phyloP scores from a whole-genome alignment of 345 rosid genomes.

The Populus tremula region DNA sequence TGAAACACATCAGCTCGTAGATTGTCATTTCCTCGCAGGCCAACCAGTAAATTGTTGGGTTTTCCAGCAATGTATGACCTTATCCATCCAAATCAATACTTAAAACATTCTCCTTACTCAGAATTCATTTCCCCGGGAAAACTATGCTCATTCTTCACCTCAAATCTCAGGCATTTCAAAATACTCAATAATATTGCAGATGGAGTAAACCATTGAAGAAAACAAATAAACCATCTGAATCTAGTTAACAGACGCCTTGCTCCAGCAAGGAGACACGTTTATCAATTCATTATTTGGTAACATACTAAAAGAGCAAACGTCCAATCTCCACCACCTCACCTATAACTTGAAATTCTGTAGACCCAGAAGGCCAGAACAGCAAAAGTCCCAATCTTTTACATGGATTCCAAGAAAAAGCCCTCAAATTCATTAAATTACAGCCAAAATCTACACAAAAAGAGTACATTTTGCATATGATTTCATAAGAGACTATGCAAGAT shows the following conservation, averaged over 20 bases:
- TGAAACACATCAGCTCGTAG: background rate
- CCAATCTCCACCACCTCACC: background rate
- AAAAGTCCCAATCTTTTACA: background rate
- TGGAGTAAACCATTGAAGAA: background rate
- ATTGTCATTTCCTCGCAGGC: background rate
- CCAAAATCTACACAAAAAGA: constrained; percentile 9
- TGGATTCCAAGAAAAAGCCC: constrained; percentile 6
- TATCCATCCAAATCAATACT: constrained; percentile 1
- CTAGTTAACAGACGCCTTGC: constrained; percentile 6
- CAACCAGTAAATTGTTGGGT: constrained; percentile 6
- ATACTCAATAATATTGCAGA: background rate
- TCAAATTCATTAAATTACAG: constrained; percentile 1
- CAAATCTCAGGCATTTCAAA: background rate
- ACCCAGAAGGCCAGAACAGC: background rate
- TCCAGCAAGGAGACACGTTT: background rate
- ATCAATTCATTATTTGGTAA: background rate
- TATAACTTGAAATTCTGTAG: background rate
- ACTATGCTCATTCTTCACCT: background rate
- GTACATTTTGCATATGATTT: constrained; percentile 18
- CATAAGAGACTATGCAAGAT: constrained; percentile 8
- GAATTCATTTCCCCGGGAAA: constrained; percentile 1
- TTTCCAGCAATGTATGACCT: background rate
- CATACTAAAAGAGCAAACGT: background rate
- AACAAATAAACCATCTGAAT: constrained; percentile 8
- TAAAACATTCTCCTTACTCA: background rate